A percentile compares a stretch with the other conserved stretches of the same genome.
Evolutionary conservation across 2,329 filamentous ascomycete species (phyloP).

Genomic region (Nannizziopsis arthrosporioides): DNA sequence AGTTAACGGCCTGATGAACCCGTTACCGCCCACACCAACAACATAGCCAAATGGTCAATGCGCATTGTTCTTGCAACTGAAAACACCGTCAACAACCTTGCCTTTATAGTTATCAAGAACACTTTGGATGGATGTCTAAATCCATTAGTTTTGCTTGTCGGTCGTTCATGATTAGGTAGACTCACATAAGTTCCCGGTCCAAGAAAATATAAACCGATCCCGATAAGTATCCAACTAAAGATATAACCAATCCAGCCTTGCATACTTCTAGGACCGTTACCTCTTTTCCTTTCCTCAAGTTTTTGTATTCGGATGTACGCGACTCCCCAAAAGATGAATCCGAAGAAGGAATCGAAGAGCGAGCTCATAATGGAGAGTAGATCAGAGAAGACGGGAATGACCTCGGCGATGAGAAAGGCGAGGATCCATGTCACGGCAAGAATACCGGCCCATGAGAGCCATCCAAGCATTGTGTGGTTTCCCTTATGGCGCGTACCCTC

Average conservation of each 20-base stretch:
- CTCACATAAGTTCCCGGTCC: slow-evolving; percentile 64
- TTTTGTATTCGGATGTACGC: slow-evolving; percentile 37
- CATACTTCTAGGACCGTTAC: slow-evolving; percentile 32
- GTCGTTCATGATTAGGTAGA: slow-evolving; percentile 3
- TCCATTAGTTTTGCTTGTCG: background rate
- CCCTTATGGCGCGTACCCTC: slow-evolving; percentile 66
- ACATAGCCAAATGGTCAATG: too few relatives aligned
- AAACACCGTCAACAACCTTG: slow-evolving; percentile 56
- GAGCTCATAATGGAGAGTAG: slow-evolving; percentile 48
- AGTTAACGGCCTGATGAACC: too few relatives aligned
- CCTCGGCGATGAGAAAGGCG: slow-evolving; percentile 85
- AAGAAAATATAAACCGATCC: slow-evolving; percentile 69
- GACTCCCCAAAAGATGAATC: slow-evolving; percentile 72
- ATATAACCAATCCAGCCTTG: slow-evolving; percentile 34
- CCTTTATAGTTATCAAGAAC: slow-evolving; percentile 56
- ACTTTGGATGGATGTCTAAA: slow-evolving; percentile 33
- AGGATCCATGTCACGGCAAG: slow-evolving; percentile 61
- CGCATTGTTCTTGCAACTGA: slow-evolving; percentile 52
- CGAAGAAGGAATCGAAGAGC: slow-evolving; percentile 67
- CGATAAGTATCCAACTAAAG: slow-evolving; percentile 62
- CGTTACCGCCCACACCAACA: too few relatives aligned
- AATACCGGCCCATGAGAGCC: slow-evolving; percentile 66
- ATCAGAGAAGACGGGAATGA: slow-evolving; percentile 87
- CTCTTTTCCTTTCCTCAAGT: slow-evolving; percentile 31
- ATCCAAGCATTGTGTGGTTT: slow-evolving; percentile 69